Conservation (phyloP, 2,329 filamentous ascomycete genomes). For the Colletotrichum magnum region DNA sequence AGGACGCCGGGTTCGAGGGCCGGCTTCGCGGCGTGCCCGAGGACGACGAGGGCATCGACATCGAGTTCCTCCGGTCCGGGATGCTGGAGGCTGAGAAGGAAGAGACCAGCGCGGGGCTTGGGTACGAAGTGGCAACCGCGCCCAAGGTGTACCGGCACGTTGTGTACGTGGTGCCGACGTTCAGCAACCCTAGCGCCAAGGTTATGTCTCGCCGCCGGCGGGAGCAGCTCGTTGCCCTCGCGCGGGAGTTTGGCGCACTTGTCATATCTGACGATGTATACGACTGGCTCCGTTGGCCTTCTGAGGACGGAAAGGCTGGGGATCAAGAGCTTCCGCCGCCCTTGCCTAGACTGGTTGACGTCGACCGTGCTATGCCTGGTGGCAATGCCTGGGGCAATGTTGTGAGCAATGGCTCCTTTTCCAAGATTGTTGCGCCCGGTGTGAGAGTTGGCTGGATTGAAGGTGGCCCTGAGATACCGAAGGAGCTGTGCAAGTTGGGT, state of each 20-base stretch:
- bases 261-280: neutral
- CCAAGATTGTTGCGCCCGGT: slow-evolving; percentile 87
- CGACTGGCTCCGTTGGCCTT: neutral
- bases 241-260: slow-evolving; percentile 82
- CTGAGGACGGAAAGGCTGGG: neutral
- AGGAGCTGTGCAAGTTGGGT: slow-evolving; percentile 70
- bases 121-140: slow-evolving; percentile 37
- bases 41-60: slow-evolving; percentile 56
- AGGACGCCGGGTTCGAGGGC: slow-evolving; percentile 71
- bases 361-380: neutral
- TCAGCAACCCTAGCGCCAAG: slow-evolving; percentile 87
- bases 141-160: slow-evolving; percentile 86
- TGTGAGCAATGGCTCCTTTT: slow-evolving; percentile 89
- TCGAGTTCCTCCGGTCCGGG: slow-evolving; percentile 37
- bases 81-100: slow-evolving; percentile 8
- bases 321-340: neutral
- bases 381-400: slow-evolving; percentile 74
- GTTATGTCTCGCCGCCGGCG: slow-evolving; percentile 82
- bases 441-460: slow-evolving; percentile 89
- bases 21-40: slow-evolving; percentile 71
- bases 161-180: slow-evolving; percentile 90
- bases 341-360: neutral
- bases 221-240: slow-evolving; percentile 77
- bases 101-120: neutral
- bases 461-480: slow-evolving; percentile 68